Conservation (phyloP, 352 stramenopile genomes). For the Blastocystis sp. region DNA sequence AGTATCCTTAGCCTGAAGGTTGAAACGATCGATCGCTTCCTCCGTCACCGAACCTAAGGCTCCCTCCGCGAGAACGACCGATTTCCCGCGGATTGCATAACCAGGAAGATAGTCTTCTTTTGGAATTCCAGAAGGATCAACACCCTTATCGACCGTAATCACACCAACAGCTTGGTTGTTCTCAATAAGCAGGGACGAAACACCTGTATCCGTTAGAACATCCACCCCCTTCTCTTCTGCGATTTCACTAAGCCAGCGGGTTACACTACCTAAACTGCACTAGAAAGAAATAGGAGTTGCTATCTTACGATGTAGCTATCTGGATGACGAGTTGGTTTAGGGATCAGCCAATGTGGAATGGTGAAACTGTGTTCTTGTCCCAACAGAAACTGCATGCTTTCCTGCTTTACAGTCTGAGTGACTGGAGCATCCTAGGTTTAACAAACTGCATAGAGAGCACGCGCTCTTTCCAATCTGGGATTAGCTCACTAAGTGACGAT, state of each 20-base stretch:
- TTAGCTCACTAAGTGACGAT: constrained; percentile 85
- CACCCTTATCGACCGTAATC: constrained; percentile 93
- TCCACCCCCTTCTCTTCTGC: constrained; percentile 94
- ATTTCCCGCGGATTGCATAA: constrained; percentile 88
- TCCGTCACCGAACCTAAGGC: constrained; percentile 91
- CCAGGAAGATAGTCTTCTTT: constrained; percentile 93
- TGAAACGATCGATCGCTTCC: constrained; percentile 89
- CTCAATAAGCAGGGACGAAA: constrained; percentile 78
- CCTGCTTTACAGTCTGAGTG: background rate
- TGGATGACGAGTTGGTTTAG: background rate
- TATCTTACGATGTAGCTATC: constrained; percentile 33
- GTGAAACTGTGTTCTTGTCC: constrained; percentile 12
- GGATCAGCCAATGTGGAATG: background rate
- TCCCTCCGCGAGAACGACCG: constrained; percentile 95
- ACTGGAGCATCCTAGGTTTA: background rate
- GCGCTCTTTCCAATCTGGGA: constrained; percentile 84
- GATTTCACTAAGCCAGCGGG: constrained; percentile 87
- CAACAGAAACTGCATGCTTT: constrained; percentile 8
- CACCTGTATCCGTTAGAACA: constrained; percentile 96
- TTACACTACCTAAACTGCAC: constrained; percentile 73
- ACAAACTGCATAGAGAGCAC: background rate
- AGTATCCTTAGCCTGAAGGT: constrained; percentile 80
- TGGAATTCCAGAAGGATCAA: constrained; percentile 86
- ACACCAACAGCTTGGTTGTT: constrained; percentile 78
- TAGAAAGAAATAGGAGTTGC: background rate